Conservation (phyloP, 208 protist genomes). For the Crithidia sp. region DNA sequence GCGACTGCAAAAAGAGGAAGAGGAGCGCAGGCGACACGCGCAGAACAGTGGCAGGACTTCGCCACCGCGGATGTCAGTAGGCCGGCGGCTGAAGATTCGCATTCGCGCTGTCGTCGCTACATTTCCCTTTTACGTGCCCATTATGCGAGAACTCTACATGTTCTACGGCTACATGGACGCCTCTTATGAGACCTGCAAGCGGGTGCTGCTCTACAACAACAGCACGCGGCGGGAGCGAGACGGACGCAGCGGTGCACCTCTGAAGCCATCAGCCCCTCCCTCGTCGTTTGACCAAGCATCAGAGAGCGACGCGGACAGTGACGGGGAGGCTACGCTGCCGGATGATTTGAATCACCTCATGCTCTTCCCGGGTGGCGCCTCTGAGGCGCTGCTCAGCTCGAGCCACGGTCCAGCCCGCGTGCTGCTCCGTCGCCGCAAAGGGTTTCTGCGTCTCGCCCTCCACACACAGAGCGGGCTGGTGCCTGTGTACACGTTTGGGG, state of each 20-base stretch:
- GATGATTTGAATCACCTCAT: conserved; percentile 44
- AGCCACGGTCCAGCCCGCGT: conserved; percentile 39
- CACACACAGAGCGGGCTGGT: conserved; percentile 47
- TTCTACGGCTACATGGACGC: conserved; percentile 59
- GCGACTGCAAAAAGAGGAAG: conserved; percentile 12
- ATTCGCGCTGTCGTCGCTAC: conserved; percentile 54
- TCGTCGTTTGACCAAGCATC: too few species aligned
- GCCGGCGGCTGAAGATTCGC: conserved; percentile 26
- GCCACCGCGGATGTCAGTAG: neutral
- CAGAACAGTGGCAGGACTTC: neutral
- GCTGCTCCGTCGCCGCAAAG: conserved; percentile 52
- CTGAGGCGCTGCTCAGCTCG: conserved; percentile 49
- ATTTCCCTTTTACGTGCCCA: conserved; percentile 64
- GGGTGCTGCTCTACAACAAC: conserved; percentile 43
- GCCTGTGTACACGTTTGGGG: conserved; percentile 59
- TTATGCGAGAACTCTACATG: conserved; percentile 65
- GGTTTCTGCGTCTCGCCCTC: conserved; percentile 55
- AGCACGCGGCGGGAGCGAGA: conserved; percentile 21
- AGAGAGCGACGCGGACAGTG: conserved; percentile 4
- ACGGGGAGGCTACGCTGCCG: conserved; percentile 14
- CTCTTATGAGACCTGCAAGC: conserved; percentile 42
- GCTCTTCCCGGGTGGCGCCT: conserved; percentile 59
- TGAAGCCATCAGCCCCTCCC: neutral
- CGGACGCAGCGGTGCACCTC: neutral
- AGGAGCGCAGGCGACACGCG: neutral